Evolutionary conservation across 768 basidiomycete genomes (phyloP).

Genomic region (Pisolithus marmoratus): DNA sequence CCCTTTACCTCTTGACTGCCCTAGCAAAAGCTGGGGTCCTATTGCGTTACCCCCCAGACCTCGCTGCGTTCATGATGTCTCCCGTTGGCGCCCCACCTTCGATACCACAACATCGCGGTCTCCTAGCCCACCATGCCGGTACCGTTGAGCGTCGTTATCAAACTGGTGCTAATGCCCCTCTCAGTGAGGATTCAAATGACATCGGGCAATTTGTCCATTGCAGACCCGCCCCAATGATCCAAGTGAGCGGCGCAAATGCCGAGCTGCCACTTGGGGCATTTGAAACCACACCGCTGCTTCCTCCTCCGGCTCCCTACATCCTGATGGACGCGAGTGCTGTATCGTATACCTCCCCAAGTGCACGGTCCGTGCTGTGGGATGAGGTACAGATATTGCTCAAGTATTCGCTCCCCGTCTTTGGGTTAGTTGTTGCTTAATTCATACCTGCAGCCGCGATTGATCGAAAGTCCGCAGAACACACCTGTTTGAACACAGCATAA

Average conservation of each 20-base stretch:
- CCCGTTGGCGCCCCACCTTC: conserved; percentile 37
- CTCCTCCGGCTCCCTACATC: conserved; percentile 46
- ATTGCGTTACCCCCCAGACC: neutral
- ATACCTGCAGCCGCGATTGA: neutral
- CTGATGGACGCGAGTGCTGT: conserved; percentile 41
- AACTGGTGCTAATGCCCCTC: conserved; percentile 5
- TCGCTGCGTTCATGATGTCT: neutral
- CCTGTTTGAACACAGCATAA: conserved; percentile 80
- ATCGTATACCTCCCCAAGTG: conserved; percentile 16
- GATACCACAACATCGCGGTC: conserved; percentile 55
- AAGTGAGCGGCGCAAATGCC: neutral
- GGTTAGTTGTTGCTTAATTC: conserved; percentile 38
- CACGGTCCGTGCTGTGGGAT: conserved; percentile 41
- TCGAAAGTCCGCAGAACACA: conserved; percentile 49
- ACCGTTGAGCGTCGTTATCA: conserved; percentile 14
- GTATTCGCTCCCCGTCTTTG: conserved; percentile 71
- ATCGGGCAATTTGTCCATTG: neutral
- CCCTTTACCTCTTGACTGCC: neutral
- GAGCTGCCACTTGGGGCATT: conserved; percentile 8
- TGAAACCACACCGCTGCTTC: conserved; percentile 57
- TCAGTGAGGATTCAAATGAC: conserved; percentile 5
- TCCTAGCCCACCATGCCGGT: conserved; percentile 43
- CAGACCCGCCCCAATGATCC: neutral
- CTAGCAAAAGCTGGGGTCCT: neutral
- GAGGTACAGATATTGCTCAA: conserved; percentile 53